Evolutionary conservation across 441 rosid species (phyloP), one percentile per base, ranked within the genome.

Genomic region (Gossypium schwendimanii): DNA sequence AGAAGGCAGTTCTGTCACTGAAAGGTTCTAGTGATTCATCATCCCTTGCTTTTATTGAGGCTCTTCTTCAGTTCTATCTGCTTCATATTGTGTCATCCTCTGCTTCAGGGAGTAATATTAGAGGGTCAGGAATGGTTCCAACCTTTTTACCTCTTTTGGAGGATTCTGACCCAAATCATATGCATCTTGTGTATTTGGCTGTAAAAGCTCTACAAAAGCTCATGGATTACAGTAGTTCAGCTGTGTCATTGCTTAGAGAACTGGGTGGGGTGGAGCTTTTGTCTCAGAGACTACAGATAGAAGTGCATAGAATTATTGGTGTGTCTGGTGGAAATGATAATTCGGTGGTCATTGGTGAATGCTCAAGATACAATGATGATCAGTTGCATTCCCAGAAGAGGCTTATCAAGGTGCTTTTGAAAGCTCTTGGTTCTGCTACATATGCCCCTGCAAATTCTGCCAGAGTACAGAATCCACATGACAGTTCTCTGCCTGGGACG

Each of bases 361-460:
- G 84, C 78, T 83, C 88, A 47, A 85, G 84, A 72, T 71, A 61
- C 76, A 83, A 75, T 80, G 94, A 83, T 76, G 97, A 93, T 77
- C 87, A 81, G 69, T 68, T 87, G 75, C 82, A 73, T 67, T 83
- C 87, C 3, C 97, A 93, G 81, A 96, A 93, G 90, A 89, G 99
- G 85, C 96, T 93, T 74, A 88, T 96, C 73, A 93, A 90, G 85
- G 94, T 91, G 77, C 85, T 92, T 70, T 76, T 93, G 83, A 96
- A 93, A 89, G 97, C 94, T 18, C 94, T 96, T 70, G 99, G 98
- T 39, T 96, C 98, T 81, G 96, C 99, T 62, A 91, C 97, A n/a
- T 90, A 87, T 83, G 81, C 94, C 68, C 93, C 97, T 62, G 77
- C 98, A 53, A 87, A 88, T 80, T 82, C 90, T 71, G 78, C 84